These are phyloP conservation scores for Cladosporium austrohemisphaericum DNA, from an alignment of 2,329 filamentous ascomycete genomes.

Conservation along the genomic window DNA sequence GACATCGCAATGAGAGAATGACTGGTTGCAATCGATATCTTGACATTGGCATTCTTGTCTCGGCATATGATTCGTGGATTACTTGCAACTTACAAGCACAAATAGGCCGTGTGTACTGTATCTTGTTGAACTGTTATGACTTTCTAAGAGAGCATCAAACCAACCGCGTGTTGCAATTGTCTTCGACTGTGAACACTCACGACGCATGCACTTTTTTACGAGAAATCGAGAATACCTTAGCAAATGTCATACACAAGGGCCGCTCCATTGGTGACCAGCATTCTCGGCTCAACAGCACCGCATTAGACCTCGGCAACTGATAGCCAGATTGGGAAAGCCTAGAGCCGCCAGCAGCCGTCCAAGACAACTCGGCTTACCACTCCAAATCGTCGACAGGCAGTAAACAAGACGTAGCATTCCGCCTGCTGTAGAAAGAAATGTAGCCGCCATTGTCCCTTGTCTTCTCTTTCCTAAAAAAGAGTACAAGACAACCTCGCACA, in stretches of 20 bases:
- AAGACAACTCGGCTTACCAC: slow-evolving; percentile 12
- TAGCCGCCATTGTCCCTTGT: slow-evolving; percentile 5
- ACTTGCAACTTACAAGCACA: no score
- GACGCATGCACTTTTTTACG: slow-evolving; percentile 75
- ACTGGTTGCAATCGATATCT: no score
- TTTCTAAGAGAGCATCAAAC: no score
- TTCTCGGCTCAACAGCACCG: slow-evolving; percentile 7
- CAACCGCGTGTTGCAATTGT: no score
- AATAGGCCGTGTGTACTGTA: no score
- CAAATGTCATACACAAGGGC: slow-evolving; percentile 1
- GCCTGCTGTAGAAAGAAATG: slow-evolving; percentile 8
- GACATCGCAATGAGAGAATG: no score
- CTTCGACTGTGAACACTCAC: no score
- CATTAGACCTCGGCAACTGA: slow-evolving; percentile 2
- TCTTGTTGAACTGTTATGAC: no score
- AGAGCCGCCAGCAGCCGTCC: slow-evolving; percentile 9
- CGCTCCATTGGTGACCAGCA: not conserved
- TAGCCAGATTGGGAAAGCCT: not conserved
- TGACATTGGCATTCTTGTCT: no score
- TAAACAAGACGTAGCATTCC: slow-evolving; percentile 10
- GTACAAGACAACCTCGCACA: not conserved
- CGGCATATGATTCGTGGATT: no score
- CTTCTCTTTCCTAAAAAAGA: not conserved
- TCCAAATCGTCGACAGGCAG: not conserved
- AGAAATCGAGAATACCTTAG: no score